These are phyloP conservation scores for Coniochaeta sp. DNA, from an alignment of 2,329 filamentous ascomycete genomes.

Conservation along the genomic window DNA sequence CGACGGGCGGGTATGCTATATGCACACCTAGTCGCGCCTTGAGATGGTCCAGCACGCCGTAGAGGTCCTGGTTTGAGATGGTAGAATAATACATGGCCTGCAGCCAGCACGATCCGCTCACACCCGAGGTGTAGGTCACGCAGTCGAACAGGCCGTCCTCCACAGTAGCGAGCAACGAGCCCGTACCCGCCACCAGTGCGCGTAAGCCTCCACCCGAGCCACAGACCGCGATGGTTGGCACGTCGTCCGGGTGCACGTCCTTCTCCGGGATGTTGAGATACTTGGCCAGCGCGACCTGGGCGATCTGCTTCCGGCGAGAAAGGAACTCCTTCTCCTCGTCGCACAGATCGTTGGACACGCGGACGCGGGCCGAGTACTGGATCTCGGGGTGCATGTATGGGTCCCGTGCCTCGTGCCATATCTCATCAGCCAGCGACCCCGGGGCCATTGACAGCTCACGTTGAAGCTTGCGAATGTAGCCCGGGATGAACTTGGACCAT, in stretches of 20 bases:
- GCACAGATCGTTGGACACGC: slow-evolving; percentile 76
- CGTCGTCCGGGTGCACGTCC: slow-evolving; percentile 86
- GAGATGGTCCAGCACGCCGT: slow-evolving; percentile 71
- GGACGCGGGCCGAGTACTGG: slow-evolving; percentile 69
- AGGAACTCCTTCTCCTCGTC: slow-evolving; percentile 75
- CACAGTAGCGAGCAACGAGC: slow-evolving; percentile 76
- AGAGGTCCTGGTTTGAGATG: slow-evolving; percentile 61
- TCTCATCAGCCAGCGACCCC: slow-evolving; percentile 83
- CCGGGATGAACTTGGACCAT: slow-evolving; percentile 73
- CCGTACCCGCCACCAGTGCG: slow-evolving; percentile 83
- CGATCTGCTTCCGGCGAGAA: slow-evolving; percentile 58
- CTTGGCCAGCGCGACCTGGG: slow-evolving; percentile 66
- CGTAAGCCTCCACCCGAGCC: slow-evolving; percentile 88
- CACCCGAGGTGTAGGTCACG: slow-evolving; percentile 88
- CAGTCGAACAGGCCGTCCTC: slow-evolving; percentile 91
- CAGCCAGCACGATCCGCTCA: slow-evolving; percentile 94
- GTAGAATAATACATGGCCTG: slow-evolving; percentile 83
- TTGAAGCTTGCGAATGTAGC: slow-evolving; percentile 75
- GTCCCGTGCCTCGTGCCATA: slow-evolving; percentile 88
- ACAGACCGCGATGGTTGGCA: slow-evolving; percentile 89
- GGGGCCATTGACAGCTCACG: slow-evolving; percentile 80
- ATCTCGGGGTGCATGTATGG: slow-evolving; percentile 82
- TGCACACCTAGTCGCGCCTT: slow-evolving; percentile 81
- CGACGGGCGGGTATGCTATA: slow-evolving; percentile 85
- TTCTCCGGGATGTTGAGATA: slow-evolving; percentile 74